Base-by-base conservation (phyloP, 2,329 filamentous ascomycete genomes). In the Aureobasidium sp. region DNA sequence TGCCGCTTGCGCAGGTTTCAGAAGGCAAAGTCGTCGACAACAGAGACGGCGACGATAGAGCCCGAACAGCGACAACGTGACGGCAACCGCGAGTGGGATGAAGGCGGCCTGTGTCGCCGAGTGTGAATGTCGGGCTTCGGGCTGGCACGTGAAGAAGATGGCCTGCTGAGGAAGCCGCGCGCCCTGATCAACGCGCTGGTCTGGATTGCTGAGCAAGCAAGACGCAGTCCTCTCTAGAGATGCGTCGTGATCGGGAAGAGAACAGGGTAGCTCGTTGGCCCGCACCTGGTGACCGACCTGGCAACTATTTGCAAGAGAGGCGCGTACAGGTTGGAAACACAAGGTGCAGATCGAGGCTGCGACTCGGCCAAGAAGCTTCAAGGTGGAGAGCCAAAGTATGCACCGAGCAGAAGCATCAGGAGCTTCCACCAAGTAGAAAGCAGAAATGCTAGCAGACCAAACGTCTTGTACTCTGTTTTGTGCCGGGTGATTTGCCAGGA, bases 81-180 rank as follows among this genome's bases (percentile, higher is more conserved):
- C 22, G 45, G 51, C 22, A 55, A 55, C 20, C 15, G 31, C 6
- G 41, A 34, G 5, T 34, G n/a, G 53, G 45, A 20, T 34, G 9
- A 29, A 45, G 53, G 52, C 52, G 39, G 39, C 53, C 45, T 41
- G 52, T 55, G 37, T 55, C 52, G 52, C 52, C 52, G 20, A 55
- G 22, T 42, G 52, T 53, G 20, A 55, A 31, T 42, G 52, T 53
- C 12, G 52, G 36, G 37, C 37, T 20, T 55, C 20, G 29, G 31
- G 22, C 22, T 52, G 31, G 20, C 49, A 52, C 31, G 37, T 42
- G 52, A 55, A 53, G 36, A 53, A n/a, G 20, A n/a, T n/a, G n/a
- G n/a, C 45, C 20, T 34, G 7, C 31, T 51, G 48, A 51, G 22
- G 48, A 34, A 51, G 48, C 47, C 48, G 31, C 31, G 48, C 25